Percentiles rank a stretch among this genome's conserved stretches.
phyloP scores from a whole-genome alignment of 805 yeast genomes.

The Metschnikowia matae region DNA sequence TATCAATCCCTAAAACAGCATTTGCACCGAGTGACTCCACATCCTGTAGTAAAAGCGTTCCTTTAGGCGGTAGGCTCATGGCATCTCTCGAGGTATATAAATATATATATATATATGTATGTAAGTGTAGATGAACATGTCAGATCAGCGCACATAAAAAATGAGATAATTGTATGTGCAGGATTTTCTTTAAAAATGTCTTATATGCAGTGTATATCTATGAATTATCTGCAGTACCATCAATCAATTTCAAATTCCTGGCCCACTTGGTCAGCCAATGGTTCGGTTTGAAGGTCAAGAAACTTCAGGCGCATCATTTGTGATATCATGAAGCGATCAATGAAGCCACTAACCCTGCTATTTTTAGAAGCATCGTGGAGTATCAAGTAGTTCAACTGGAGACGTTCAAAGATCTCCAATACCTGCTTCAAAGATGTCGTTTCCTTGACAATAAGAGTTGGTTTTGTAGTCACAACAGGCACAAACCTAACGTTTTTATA shows the following conservation, averaged over 20 bases:
- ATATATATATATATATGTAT: too few relatives aligned
- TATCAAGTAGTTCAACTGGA: slow-evolving; percentile 34
- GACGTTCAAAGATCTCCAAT: slow-evolving; percentile 36
- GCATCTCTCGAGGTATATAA: background rate
- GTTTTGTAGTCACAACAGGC: slow-evolving; percentile 11
- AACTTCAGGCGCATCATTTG: slow-evolving; percentile 28
- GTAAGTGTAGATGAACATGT: too few relatives aligned
- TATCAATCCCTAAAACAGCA: slow-evolving; percentile 42
- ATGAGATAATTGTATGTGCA: background rate
- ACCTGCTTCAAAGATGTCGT: slow-evolving; percentile 29
- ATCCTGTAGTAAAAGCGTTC: slow-evolving; percentile 19
- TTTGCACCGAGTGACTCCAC: slow-evolving; percentile 14
- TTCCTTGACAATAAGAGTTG: slow-evolving; percentile 27
- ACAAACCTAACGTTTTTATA: slow-evolving; percentile 6
- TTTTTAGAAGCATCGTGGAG: slow-evolving; percentile 19
- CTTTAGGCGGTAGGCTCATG: slow-evolving; percentile 20
- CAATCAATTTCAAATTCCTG: slow-evolving; percentile 25
- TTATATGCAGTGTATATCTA: background rate
- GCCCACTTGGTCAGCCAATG: slow-evolving; percentile 4
- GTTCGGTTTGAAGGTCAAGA: slow-evolving; percentile 5
- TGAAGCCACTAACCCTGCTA: slow-evolving; percentile 30
- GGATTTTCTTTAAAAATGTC: background rate
- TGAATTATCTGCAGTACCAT: background rate
- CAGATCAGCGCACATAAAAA: background rate
- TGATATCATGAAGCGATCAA: slow-evolving; percentile 36